These are phyloP conservation scores for Euphorbia lathyris DNA, from an alignment of 345 rosid species.

Conservation along the genomic window DNA sequence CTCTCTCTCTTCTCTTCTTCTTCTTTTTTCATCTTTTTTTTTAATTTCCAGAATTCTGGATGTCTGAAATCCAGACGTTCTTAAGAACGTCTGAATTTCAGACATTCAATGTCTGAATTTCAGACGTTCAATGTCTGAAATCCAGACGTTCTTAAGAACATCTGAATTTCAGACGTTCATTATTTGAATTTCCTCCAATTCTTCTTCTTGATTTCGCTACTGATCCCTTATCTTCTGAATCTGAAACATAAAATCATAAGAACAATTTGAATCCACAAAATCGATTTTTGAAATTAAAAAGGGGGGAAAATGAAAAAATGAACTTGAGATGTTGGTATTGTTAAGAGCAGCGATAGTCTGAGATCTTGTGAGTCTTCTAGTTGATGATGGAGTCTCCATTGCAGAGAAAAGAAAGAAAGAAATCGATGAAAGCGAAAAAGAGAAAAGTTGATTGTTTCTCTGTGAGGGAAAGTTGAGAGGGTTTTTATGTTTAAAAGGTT, in stretches of 20 bases:
- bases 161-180: too few relatives aligned
- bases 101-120: too few relatives aligned
- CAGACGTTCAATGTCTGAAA: too few relatives aligned
- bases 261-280: neutral
- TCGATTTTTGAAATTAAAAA: too few relatives aligned
- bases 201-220: conserved; percentile 42
- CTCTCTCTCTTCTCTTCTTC: too few relatives aligned
- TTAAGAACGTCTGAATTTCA: too few relatives aligned
- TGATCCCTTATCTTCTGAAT: conserved; percentile 32
- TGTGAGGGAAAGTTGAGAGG: conserved; percentile 9
- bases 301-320: too few relatives aligned
- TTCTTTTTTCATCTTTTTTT: too few relatives aligned
- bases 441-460: neutral
- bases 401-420: neutral
- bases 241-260: conserved; percentile 21
- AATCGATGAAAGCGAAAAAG: neutral
- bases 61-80: too few relatives aligned
- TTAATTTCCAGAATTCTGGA: too few relatives aligned
- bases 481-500: conserved; percentile 26
- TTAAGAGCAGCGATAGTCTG: conserved; percentile 35
- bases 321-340: conserved; percentile 15
- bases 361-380: conserved; percentile 55
- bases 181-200: conserved; percentile 21
- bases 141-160: too few relatives aligned
- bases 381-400: conserved; percentile 92